A percentile compares a stretch with the other conserved stretches of the same genome.
phyloP scores from a whole-genome alignment of 306 rosid species.

The Ziziphus jujuba region DNA sequence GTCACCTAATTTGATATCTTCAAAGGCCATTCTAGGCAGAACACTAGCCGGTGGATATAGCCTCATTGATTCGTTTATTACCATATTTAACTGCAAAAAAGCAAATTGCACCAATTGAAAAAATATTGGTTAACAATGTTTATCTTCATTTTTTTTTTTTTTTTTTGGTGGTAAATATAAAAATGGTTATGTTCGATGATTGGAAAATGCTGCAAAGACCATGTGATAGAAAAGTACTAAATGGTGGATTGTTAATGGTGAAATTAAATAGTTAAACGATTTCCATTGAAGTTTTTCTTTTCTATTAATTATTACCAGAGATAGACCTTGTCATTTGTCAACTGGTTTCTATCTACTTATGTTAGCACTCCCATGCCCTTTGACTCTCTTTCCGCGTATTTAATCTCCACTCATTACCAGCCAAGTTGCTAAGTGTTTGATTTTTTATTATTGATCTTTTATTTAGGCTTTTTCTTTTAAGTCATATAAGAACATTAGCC shows the following conservation, averaged over 20 bases:
- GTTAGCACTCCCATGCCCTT: background rate
- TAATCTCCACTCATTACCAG: slow-evolving; percentile 15
- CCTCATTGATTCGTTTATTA: slow-evolving; percentile 88
- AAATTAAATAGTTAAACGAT: no score
- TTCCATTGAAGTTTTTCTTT: no score
- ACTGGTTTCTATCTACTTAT: background rate
- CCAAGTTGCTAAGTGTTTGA: slow-evolving; percentile 1
- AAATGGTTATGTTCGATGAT: no score
- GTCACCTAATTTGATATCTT: slow-evolving; percentile 79
- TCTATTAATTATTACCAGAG: no score
- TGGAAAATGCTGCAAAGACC: background rate
- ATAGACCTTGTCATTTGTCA: background rate
- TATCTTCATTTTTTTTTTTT: background rate
- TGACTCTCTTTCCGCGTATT: slow-evolving; percentile 9
- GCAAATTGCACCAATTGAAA: background rate
- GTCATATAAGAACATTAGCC: background rate
- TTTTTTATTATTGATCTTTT: slow-evolving; percentile 3
- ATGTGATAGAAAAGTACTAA: no score
- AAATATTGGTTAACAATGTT: background rate
- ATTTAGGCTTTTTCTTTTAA: background rate
- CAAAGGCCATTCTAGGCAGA: slow-evolving; percentile 88
- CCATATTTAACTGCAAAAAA: slow-evolving; percentile 75
- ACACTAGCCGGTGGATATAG: slow-evolving; percentile 92
- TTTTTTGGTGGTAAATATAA: no score
- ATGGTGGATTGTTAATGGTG: no score